These are phyloP conservation scores for Chlorella sp. DNA, from an alignment of 139 green algal species.

Conservation along the genomic window DNA sequence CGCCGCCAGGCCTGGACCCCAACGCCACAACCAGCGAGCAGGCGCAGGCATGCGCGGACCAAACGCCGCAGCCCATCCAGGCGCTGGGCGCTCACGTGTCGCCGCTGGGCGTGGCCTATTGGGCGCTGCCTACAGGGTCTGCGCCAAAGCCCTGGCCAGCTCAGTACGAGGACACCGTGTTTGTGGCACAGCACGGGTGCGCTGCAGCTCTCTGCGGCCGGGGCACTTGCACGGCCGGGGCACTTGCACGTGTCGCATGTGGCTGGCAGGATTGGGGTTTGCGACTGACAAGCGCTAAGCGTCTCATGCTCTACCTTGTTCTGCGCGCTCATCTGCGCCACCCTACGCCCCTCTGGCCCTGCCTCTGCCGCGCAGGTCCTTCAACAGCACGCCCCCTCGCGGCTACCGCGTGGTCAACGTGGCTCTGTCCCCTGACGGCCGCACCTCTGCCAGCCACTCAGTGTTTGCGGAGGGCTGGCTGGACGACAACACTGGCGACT, in stretches of 20 bases:
- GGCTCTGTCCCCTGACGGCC: not conserved
- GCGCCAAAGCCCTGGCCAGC: constrained; percentile 18
- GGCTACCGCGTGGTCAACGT: constrained; percentile 40
- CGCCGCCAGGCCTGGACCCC: not conserved
- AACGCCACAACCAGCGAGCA: not conserved
- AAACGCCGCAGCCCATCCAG: constrained; percentile 43
- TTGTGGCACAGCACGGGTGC: constrained; percentile 43
- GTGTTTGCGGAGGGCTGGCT: constrained; percentile 38
- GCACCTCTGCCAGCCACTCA: not conserved
- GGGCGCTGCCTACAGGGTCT: not conserved
- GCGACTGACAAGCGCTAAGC: no score
- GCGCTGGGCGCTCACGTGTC: constrained; percentile 61
- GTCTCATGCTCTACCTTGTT: no score
- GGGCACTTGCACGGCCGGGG: no score
- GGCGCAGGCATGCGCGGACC: constrained; percentile 19
- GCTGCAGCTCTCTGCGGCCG: no score
- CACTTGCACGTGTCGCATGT: no score
- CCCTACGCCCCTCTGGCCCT: no score
- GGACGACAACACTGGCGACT: not conserved
- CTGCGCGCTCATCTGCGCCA: no score
- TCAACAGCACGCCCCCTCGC: constrained; percentile 20
- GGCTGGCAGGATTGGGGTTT: no score
- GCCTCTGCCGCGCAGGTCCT: constrained; percentile 56
- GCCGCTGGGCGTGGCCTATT: constrained; percentile 58
- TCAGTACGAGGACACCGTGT: constrained; percentile 45